phyloP scores from a whole-genome alignment of 352 stramenopile species.

The Pelagophyceae sp. region DNA sequence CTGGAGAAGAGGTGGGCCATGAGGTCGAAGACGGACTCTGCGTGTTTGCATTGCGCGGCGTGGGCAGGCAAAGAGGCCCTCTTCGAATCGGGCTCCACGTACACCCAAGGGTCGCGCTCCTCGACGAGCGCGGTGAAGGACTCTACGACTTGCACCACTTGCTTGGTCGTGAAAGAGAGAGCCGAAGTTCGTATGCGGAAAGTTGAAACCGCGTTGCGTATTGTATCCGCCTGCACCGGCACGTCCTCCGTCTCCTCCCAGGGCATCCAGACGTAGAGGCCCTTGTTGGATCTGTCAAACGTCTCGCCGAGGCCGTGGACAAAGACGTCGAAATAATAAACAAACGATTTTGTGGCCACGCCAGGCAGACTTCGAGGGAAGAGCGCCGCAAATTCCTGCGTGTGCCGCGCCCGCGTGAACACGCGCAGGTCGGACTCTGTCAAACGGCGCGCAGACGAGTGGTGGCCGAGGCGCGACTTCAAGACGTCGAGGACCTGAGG shows the following conservation, averaged over 20 bases:
- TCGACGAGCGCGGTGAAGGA: background rate
- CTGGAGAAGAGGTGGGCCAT: background rate
- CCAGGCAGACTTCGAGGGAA: background rate
- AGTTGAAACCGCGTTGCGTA: background rate
- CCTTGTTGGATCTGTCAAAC: background rate
- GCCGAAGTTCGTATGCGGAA: background rate
- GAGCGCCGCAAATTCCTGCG: background rate
- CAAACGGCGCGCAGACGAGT: background rate
- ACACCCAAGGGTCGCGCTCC: background rate
- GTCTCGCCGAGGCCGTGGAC: background rate
- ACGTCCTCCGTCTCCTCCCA: conserved; percentile 2
- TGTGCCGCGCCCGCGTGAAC: background rate
- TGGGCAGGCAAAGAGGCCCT: background rate
- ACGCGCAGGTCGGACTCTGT: background rate
- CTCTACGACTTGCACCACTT: background rate
- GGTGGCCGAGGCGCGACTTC: background rate
- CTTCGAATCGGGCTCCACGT: background rate
- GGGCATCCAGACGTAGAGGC: background rate
- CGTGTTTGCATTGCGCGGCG: background rate
- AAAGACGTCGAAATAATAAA: background rate
- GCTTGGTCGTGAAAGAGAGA: background rate
- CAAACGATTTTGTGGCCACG: background rate
- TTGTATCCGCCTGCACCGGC: background rate
- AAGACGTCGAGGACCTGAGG: too few relatives aligned
- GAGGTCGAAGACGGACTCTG: background rate